phyloP scores from a whole-genome alignment of 1,139 yeast genomes.

The Geotrichum siamense region DNA sequence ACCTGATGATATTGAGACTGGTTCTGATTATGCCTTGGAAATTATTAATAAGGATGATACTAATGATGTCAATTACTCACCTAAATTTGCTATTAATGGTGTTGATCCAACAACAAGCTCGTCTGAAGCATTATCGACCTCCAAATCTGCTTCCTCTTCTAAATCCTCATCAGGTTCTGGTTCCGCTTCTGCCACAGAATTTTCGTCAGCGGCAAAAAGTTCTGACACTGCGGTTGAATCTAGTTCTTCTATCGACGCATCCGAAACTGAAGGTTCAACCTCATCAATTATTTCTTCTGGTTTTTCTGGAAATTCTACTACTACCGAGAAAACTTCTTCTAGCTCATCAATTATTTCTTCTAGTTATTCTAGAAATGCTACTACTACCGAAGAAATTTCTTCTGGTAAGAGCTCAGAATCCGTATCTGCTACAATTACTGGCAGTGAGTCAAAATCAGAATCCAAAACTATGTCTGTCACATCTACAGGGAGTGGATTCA shows the following conservation, averaged over 20 bases:
- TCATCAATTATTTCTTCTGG: slow-evolving; percentile 5
- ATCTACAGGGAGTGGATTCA: slow-evolving; percentile 9
- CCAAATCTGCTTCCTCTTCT: slow-evolving; percentile 14
- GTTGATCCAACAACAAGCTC: slow-evolving; percentile 18
- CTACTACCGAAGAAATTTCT: slow-evolving; percentile 11
- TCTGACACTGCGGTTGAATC: slow-evolving; percentile 16
- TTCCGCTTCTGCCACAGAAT: slow-evolving; percentile 15
- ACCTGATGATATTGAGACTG: slow-evolving; percentile 30
- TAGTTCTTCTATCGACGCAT: slow-evolving; percentile 12
- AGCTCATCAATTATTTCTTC: slow-evolving; percentile 99
- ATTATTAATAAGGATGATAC: slow-evolving; percentile 29
- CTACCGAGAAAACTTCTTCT: slow-evolving; percentile 99
- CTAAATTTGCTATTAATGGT: slow-evolving; percentile 30
- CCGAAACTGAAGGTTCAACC: not conserved
- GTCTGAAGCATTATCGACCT: slow-evolving; percentile 19
- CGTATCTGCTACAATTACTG: not conserved
- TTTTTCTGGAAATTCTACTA: slow-evolving; percentile 98
- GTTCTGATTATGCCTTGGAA: slow-evolving; percentile 33
- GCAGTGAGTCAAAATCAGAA: slow-evolving; percentile 13
- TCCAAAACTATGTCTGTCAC: slow-evolving; percentile 14
- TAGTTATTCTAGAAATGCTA: slow-evolving; percentile 56
- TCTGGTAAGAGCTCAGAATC: slow-evolving; percentile 10
- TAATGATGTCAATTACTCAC: slow-evolving; percentile 34
- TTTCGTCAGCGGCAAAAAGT: slow-evolving; percentile 15
- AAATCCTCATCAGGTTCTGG: slow-evolving; percentile 18